phyloP scores from a whole-genome alignment of 768 basidiomycete genomes.

The Leucocoprinus birnbaumii region DNA sequence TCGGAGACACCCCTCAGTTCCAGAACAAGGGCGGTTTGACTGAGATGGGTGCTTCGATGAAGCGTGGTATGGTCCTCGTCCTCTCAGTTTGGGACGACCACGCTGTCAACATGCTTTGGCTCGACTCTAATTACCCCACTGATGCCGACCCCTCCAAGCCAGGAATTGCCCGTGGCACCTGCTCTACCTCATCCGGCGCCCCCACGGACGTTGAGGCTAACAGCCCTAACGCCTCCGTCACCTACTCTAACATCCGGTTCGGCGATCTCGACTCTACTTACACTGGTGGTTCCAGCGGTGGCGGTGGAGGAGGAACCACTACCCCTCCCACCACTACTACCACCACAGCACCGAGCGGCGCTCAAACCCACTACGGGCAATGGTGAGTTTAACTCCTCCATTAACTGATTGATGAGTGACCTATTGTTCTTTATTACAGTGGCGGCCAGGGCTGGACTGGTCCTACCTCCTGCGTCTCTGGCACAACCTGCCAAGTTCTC shows the following conservation, averaged over 20 bases:
- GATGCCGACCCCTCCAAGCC: constrained; percentile 13
- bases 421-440: not conserved
- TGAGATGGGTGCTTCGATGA: constrained; percentile 30
- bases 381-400: not conserved
- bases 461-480: constrained; percentile 11
- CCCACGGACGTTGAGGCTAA: constrained; percentile 16
- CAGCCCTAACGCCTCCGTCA: constrained; percentile 17
- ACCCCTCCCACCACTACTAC: not conserved
- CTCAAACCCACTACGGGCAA: constrained; percentile 8
- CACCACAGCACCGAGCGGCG: not conserved
- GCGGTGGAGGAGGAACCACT: not conserved
- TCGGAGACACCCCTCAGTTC: constrained; percentile 26
- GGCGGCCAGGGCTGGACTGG: constrained; percentile 17
- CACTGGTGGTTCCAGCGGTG: not conserved
- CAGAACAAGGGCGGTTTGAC: constrained; percentile 34
- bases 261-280: constrained; percentile 18
- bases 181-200: constrained; percentile 20
- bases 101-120: constrained; percentile 53
- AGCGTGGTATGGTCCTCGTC: constrained; percentile 45
- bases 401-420: not conserved
- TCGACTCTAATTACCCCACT: constrained; percentile 48
- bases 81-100: constrained; percentile 56
- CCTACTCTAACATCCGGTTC: constrained; percentile 23
- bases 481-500: constrained; percentile 4
- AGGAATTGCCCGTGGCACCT: constrained; percentile 9